A percentile compares a stretch with the other conserved stretches of the same genome.
Conservation (phyloP, 2,329 filamentous ascomycete species). For the Kalaharituber pfeilii region DNA sequence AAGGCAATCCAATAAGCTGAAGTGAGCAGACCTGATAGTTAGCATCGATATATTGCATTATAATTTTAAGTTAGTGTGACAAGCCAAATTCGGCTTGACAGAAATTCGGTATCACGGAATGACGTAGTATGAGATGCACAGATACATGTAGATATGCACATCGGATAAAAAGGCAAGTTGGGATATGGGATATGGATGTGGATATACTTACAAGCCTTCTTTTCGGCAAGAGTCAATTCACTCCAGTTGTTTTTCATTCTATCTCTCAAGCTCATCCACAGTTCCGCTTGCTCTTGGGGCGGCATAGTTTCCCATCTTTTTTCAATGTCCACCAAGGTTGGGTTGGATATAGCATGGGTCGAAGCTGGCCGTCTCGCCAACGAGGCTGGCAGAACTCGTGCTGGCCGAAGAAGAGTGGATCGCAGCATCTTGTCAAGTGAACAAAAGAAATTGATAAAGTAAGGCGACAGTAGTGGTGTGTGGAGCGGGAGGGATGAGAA, state of each 20-base stretch:
- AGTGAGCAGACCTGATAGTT: constrained; percentile 1
- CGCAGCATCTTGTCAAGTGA: constrained; percentile 12
- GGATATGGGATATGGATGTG: constrained; percentile 1
- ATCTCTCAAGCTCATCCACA: constrained; percentile 97
- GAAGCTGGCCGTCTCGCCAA: constrained; percentile 7
- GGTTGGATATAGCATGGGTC: constrained; percentile 87
- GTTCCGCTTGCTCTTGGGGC: constrained; percentile 94
- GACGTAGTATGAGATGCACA: too few species aligned
- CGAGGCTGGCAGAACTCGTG: constrained; percentile 7
- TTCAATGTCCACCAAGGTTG: constrained; percentile 93
- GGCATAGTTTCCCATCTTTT: constrained; percentile 98
- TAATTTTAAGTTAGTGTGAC: neutral
- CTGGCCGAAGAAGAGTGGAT: constrained; percentile 11
- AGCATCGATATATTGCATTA: too few species aligned
- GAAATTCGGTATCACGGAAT: too few species aligned
- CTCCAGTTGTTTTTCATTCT: constrained; percentile 98
- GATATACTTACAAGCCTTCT: constrained; percentile 81
- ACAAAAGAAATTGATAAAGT: neutral
- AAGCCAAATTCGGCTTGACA: too few species aligned
- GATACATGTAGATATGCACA: neutral
- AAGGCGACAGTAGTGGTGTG: neutral
- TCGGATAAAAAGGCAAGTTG: neutral
- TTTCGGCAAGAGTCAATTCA: constrained; percentile 87
- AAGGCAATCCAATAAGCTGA: constrained; percentile 98
- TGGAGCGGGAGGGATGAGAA: constrained; percentile 6